Evolutionary conservation across 352 stramenopile species (phyloP).

Genomic region (Phytophthora constricta): DNA sequence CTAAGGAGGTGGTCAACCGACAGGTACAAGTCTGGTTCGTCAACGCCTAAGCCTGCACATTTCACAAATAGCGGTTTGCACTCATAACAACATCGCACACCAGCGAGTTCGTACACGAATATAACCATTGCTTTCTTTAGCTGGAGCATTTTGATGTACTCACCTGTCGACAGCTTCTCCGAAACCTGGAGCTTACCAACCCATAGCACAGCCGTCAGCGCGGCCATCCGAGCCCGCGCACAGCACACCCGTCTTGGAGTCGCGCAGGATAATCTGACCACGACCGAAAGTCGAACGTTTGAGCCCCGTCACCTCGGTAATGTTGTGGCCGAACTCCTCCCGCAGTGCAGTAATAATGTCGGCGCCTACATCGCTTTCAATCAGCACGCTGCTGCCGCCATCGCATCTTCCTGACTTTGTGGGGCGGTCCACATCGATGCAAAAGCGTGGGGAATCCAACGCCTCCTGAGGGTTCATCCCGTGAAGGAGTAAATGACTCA

Average conservation of each 20-base stretch:
- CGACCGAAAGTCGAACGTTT: slow-evolving; percentile 70
- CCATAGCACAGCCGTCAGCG: slow-evolving; percentile 94
- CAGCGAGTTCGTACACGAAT: not conserved
- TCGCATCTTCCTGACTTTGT: slow-evolving; percentile 51
- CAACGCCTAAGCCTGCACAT: not conserved
- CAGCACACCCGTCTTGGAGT: slow-evolving; percentile 88
- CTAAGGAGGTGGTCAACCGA: too few species aligned
- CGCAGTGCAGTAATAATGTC: slow-evolving; percentile 77
- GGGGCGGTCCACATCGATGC: slow-evolving; percentile 81
- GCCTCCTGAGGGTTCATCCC: slow-evolving; percentile 89
- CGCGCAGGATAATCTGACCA: slow-evolving; percentile 86
- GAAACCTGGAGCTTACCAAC: slow-evolving; percentile 53
- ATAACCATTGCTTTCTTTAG: slow-evolving; percentile 3
- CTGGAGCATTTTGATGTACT: not conserved
- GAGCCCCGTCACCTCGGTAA: slow-evolving; percentile 35
- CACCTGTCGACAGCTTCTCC: not conserved
- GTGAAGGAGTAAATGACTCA: slow-evolving; percentile 90
- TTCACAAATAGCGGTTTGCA: not conserved
- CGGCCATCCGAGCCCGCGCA: slow-evolving; percentile 95
- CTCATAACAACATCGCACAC: not conserved
- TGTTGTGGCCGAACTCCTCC: slow-evolving; percentile 77
- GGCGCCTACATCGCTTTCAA: slow-evolving; percentile 86
- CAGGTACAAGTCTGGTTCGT: not conserved
- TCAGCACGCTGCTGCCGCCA: slow-evolving; percentile 65
- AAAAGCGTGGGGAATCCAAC: slow-evolving; percentile 95